Percentiles rank a stretch among this genome's conserved stretches.
Conservation (phyloP, 192 early-diverging fungal genomes). For the Umbelopsis ramanniana region DNA sequence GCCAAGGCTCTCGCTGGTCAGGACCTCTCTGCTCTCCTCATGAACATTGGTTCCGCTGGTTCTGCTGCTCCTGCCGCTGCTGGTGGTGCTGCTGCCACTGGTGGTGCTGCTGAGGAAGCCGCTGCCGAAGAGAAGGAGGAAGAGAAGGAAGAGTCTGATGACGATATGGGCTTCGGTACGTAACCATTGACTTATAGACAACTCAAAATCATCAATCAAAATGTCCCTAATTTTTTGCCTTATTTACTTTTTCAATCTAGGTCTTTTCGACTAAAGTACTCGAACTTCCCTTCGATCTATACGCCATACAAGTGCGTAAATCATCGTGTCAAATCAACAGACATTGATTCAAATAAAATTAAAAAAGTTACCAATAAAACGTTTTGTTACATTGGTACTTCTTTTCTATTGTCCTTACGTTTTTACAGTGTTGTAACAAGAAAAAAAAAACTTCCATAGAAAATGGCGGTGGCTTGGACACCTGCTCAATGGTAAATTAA, state of each 20-base stretch:
- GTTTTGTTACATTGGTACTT: not conserved
- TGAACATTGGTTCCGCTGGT: conserved; percentile 78
- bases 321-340: conserved; percentile 20
- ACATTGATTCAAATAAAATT: conserved; percentile 13
- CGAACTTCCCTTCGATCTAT: not conserved
- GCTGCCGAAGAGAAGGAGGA: conserved; percentile 56
- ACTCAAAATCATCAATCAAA: too few relatives aligned
- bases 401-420: too few relatives aligned
- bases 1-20: conserved; percentile 95
- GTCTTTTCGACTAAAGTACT: conserved; percentile 54
- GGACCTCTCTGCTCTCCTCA: conserved; percentile 85
- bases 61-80: conserved; percentile 38
- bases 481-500: not conserved
- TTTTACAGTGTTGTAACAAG: not conserved
- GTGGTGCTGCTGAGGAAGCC: conserved; percentile 38
- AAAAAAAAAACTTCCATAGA: not conserved
- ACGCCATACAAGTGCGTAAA: conserved; percentile 5
- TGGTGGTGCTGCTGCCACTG: conserved; percentile 36
- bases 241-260: conserved; percentile 26
- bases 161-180: conserved; percentile 82
- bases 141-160: conserved; percentile 76
- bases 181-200: conserved; percentile 1
- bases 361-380: conserved; percentile 14
- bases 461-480: conserved; percentile 6
- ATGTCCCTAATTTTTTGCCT: not conserved